A percentile compares a stretch with the other conserved stretches of the same genome.
phyloP scores from a whole-genome alignment of 1,139 yeast species.

The Geotrichum klebahnii region DNA sequence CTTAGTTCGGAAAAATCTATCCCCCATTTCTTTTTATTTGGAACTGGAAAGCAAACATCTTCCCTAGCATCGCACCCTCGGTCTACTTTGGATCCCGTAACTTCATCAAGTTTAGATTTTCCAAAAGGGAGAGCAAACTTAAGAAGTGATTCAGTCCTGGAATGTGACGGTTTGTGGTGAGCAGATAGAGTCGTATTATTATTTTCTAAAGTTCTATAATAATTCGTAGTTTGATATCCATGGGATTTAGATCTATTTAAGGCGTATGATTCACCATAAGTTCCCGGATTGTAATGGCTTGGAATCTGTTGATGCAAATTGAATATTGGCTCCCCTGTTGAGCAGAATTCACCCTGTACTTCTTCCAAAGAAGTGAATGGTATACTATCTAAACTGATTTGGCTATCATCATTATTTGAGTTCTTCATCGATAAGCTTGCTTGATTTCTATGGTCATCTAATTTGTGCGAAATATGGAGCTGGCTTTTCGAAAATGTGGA shows the following conservation, averaged over 20 bases:
- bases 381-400: neutral
- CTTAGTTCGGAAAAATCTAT: slow-evolving; percentile 42
- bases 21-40: slow-evolving; percentile 46
- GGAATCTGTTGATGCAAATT: too few relatives aligned
- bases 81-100: slow-evolving; percentile 31
- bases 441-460: slow-evolving; percentile 37
- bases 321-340: too few relatives aligned
- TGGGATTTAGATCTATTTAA: neutral
- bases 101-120: slow-evolving; percentile 21
- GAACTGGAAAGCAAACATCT: slow-evolving; percentile 95
- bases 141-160: slow-evolving; percentile 16
- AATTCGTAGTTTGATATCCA: neutral
- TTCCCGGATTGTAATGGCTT: too few relatives aligned
- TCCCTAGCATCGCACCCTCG: slow-evolving; percentile 71
- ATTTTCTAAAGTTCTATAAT: too few relatives aligned
- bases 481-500: neutral
- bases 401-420: neutral
- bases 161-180: slow-evolving; percentile 26
- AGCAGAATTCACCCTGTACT: too few relatives aligned
- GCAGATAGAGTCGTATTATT: too few relatives aligned
- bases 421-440: slow-evolving; percentile 30
- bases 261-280: neutral
- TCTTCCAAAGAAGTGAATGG: neutral
- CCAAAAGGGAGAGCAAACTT: neutral
- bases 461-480: slow-evolving; percentile 17